Base-by-base conservation (phyloP, 352 stramenopile species). In the Phytophthora litchii region DNA sequence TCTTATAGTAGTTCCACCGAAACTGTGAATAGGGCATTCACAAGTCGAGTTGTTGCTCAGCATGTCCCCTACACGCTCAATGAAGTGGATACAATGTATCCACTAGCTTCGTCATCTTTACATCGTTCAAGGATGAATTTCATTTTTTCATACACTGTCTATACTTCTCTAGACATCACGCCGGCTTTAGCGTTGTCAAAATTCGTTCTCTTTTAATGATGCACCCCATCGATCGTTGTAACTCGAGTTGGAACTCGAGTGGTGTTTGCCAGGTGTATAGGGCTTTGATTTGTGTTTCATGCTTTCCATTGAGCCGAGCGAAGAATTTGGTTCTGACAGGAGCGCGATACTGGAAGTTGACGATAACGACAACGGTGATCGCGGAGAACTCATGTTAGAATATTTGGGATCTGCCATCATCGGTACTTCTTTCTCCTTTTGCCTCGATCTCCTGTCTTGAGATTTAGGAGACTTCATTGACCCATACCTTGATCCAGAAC, bases 321-420 rank as follows among this genome's bases (percentile, higher is more conserved):
- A 78, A 5, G 53, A 70, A 38, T 60, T 65, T 2, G 60, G 54
- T 44, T 79, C 70, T 11, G 77, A 87, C 29, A 91, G 60, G 38
- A 91, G 42, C 34, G 79, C 82, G 44, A 91, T 86, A 43, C 79
- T 89, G 11, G 79, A 89, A 4, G 63, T 70, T 27, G 23, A 27
- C 23, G 23, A 43, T 69, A 68, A 27, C 23, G 81, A 91, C 19
- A 83, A 56, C 4, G 68, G 54, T 25, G 74, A 83, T 21, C 78
- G 69, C 27, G 80, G 82, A n/a, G 82, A 91, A 36, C 67, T 78
- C 76, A 89, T 72, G 14, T 67, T 67, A 4, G 70, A 72, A 58
- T 73, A 68, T 13, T 71, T 65, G 20, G 56, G 51, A 31, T 71
- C 59, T 21, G 55, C 45, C 52, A 81, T 70, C n/a, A 72, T 51